Evolutionary conservation across 2,329 filamentous ascomycete species (phyloP).

Genomic region (Parastagonospora avenae): DNA sequence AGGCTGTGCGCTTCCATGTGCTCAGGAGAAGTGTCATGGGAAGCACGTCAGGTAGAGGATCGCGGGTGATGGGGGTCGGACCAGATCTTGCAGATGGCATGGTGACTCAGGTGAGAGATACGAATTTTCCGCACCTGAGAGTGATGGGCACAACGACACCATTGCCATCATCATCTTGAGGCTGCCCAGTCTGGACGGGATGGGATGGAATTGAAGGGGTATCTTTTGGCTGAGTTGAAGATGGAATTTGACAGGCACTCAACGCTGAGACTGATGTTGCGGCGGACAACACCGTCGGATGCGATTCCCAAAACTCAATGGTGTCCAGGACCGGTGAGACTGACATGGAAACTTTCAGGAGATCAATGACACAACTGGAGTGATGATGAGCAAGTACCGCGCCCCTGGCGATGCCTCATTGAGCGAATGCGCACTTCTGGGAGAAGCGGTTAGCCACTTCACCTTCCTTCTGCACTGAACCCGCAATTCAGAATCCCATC

Average conservation of each 20-base stretch:
- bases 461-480: constrained; percentile 13
- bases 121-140: too few relatives aligned
- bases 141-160: background rate
- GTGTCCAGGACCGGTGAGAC: too few relatives aligned
- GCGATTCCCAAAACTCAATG: too few relatives aligned
- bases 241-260: too few relatives aligned
- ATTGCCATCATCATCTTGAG: background rate
- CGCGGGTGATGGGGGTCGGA: background rate
- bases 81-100: background rate
- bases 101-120: background rate
- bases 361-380: background rate
- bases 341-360: too few relatives aligned
- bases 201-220: too few relatives aligned
- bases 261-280: too few relatives aligned
- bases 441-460: constrained; percentile 10
- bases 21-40: too few relatives aligned
- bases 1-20: too few relatives aligned
- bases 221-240: too few relatives aligned
- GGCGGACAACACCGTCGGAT: too few relatives aligned
- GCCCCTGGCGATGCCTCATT: background rate
- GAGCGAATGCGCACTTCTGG: background rate
- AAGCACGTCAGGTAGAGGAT: background rate
- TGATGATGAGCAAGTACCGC: background rate
- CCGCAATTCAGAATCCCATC: constrained; percentile 11
- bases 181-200: too few relatives aligned